Conservation (phyloP, 163 green algal species). For the Coccomyxa subellipsoidea region DNA sequence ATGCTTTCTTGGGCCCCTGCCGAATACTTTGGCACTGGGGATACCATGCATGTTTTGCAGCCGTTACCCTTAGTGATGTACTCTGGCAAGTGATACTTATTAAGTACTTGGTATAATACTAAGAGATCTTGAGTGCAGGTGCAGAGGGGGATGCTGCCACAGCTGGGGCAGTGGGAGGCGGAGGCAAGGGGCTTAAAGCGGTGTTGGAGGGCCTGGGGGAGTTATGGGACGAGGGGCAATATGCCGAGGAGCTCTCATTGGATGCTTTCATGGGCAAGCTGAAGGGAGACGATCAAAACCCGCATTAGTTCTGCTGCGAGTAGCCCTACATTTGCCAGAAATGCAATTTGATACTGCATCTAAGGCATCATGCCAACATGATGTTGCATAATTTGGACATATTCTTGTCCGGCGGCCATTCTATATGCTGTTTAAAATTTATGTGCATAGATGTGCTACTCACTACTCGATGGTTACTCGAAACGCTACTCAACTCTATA, state of each 20-base stretch:
- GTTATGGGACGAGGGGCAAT: slow-evolving; percentile 80
- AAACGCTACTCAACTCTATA: too few relatives aligned
- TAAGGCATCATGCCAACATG: too few relatives aligned
- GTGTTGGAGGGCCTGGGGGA: slow-evolving; percentile 72
- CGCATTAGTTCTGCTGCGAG: too few relatives aligned
- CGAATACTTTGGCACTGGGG: background rate
- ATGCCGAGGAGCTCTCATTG: slow-evolving; percentile 77
- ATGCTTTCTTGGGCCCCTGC: too few relatives aligned
- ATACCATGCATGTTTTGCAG: background rate
- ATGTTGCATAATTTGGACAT: too few relatives aligned
- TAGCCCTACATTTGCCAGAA: too few relatives aligned
- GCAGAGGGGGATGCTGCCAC: background rate
- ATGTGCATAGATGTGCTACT: too few relatives aligned
- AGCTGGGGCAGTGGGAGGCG: background rate
- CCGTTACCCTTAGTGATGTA: background rate
- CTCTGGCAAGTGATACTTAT: background rate
- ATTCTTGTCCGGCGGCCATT: too few relatives aligned
- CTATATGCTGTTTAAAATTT: too few relatives aligned
- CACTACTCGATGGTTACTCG: too few relatives aligned
- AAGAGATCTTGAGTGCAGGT: background rate
- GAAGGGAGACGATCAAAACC: too few relatives aligned
- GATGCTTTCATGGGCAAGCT: slow-evolving; percentile 66
- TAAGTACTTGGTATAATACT: background rate
- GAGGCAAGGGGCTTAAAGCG: slow-evolving; percentile 40
- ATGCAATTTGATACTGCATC: too few relatives aligned